These are phyloP conservation scores for Ophiosphaerella herpotricha DNA, from an alignment of 2,329 filamentous ascomycete species.

Conservation along the genomic window DNA sequence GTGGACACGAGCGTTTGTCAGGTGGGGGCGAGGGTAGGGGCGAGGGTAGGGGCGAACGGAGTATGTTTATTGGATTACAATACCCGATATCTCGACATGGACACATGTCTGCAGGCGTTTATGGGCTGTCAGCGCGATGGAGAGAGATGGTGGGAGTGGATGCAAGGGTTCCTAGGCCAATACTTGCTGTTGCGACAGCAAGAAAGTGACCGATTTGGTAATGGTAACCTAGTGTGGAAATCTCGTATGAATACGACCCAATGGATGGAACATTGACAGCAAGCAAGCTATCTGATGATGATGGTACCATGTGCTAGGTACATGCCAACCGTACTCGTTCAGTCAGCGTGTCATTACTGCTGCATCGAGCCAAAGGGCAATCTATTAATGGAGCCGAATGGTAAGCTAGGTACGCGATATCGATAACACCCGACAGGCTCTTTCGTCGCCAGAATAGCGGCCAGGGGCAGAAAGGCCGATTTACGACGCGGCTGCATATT, in stretches of 20 bases:
- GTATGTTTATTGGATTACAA: not conserved
- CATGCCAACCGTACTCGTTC: not conserved
- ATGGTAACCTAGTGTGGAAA: no score
- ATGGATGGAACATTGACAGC: no score
- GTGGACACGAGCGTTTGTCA: no score
- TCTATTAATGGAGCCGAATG: constrained; percentile 1
- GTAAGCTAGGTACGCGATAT: not conserved
- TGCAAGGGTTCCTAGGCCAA: not conserved
- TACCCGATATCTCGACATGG: constrained; percentile 2
- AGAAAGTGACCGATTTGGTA: no score
- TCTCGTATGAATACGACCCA: not conserved
- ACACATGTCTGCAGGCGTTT: not conserved
- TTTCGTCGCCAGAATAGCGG: not conserved
- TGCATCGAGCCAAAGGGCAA: not conserved
- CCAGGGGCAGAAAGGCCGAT: not conserved
- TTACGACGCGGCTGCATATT: no score
- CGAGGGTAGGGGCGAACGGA: no score
- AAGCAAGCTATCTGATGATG: no score
- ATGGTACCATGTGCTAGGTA: not conserved
- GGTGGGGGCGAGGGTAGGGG: no score
- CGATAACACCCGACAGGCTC: not conserved
- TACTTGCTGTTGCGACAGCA: not conserved
- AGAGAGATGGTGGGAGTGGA: not conserved
- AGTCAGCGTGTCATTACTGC: not conserved
- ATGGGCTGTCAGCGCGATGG: not conserved